These are phyloP conservation scores for Didymella segeticola DNA, from an alignment of 2,329 filamentous ascomycete genomes.

Conservation along the genomic window DNA sequence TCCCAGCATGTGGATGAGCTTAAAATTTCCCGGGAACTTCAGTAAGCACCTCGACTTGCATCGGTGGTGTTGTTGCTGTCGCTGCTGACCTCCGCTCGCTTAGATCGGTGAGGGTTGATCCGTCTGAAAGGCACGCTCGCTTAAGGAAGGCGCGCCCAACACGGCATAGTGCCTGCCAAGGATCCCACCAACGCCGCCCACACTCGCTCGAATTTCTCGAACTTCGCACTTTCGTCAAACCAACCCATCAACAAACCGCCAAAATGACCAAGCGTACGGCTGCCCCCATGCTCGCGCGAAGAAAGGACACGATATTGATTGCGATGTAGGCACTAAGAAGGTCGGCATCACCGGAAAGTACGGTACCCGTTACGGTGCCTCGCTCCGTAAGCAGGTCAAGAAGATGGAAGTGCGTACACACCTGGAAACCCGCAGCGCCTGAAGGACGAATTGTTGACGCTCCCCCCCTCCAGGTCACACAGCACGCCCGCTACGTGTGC, in stretches of 20 bases:
- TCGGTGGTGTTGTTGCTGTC: not conserved
- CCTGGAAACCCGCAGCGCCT: constrained; percentile 7
- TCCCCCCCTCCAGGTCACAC: constrained; percentile 68
- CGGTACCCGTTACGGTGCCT: constrained; percentile 97
- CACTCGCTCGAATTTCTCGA: constrained; percentile 16
- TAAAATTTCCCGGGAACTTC: too few species aligned
- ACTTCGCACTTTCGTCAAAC: constrained; percentile 26
- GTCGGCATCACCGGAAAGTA: constrained; percentile 98
- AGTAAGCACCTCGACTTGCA: not conserved
- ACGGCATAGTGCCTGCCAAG: constrained; percentile 10
- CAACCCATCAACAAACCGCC: constrained; percentile 42
- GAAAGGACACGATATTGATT: constrained; percentile 26
- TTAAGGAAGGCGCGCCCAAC: constrained; percentile 10
- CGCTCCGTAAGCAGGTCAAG: constrained; percentile 98
- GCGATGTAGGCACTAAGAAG: constrained; percentile 57
- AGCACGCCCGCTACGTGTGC: constrained; percentile 95
- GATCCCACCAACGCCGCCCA: constrained; percentile 18
- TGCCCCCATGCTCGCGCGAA: constrained; percentile 9
- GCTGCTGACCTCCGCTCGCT: constrained; percentile 11
- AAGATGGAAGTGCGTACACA: constrained; percentile 77
- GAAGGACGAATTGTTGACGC: constrained; percentile 29
- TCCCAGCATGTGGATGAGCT: too few species aligned
- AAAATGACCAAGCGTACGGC: constrained; percentile 62
- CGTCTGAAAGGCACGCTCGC: constrained; percentile 7
- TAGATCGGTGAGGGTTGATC: constrained; percentile 19